These are phyloP conservation scores for Lophiotrema nucula DNA, from an alignment of 495 filamentous ascomycete genomes.

Conservation along the genomic window DNA sequence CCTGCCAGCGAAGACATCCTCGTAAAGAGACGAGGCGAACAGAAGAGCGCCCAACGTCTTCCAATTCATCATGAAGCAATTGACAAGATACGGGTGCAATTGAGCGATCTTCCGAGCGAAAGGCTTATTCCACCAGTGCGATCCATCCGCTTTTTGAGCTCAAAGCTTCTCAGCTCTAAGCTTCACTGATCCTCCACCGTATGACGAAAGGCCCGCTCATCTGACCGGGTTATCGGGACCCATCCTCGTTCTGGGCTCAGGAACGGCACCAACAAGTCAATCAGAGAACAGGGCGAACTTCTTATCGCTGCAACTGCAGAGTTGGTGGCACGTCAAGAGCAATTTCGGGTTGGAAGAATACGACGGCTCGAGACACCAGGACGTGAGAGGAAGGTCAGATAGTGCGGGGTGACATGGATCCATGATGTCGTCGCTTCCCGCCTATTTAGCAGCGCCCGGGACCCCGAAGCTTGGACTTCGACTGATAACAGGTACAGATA, in stretches of 20 bases:
- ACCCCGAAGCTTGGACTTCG: no score
- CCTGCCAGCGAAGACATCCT: background rate
- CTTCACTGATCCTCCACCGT: background rate
- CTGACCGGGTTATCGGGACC: conserved; percentile 6
- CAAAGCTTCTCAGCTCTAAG: background rate
- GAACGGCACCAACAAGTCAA: background rate
- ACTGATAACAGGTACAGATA: no score
- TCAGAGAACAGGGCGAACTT: background rate
- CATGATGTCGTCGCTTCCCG: background rate
- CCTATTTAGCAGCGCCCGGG: no score
- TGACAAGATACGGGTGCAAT: no score
- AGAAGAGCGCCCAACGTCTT: no score
- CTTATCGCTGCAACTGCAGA: background rate
- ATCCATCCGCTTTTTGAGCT: background rate
- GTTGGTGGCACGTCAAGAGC: background rate
- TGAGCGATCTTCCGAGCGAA: no score
- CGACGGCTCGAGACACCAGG: background rate
- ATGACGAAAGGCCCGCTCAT: conserved; percentile 1
- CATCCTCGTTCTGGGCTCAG: background rate
- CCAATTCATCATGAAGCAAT: conserved; percentile 9
- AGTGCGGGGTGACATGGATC: conserved; percentile 3
- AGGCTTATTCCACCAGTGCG: no score
- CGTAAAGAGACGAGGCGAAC: background rate
- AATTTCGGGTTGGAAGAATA: background rate
- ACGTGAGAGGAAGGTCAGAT: conserved; percentile 7